Evolutionary conservation across 305 asterid genomes (phyloP), one percentile per base, ranked within the genome.

Genomic region (Fraxinus ornus): DNA sequence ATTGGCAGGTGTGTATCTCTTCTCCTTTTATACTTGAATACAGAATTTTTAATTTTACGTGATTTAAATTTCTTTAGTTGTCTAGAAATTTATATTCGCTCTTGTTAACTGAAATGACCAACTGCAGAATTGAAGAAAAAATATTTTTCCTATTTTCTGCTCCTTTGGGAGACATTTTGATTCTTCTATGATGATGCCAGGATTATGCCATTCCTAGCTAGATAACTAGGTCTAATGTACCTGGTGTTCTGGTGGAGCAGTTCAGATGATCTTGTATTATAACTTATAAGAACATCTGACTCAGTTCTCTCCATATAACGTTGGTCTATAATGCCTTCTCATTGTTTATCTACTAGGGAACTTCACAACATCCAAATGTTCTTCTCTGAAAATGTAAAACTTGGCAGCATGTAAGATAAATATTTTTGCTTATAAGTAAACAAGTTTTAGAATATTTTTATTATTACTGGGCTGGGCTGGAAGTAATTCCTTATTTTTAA

Each of bases 1-100:
- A 96, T 80, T 96, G 99, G 99, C 98, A 92, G 97, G 98, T 95
- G 76, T 75, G 87, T 80, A 64, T 77, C 55, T n/a, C 57, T 80
- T 66, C 35, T 28, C 22, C 21, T 66, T 66, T 64, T 1, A 24
- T 1, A 66, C 74, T 24, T 22, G 17, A 64, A 64, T 64, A 64
- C 3, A 2, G 7, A 66, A 24, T 12, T 66, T 66, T 28, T 66
- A 12, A 10, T 24, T 66, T 66, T 24, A 26, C 5, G n/a, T 9
- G 19, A 28, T 19, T 3, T 24, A 26, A 66, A 28, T 66, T 66
- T 12, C 36, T 66, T 66, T 24, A 66, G 74, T 28, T 26, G 5
- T 33, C 74, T 66, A 28, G 36, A 66, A 66, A 66, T 26, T 26
- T 28, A 47, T 12, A 17, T 15, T 66, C 19, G 0, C 4, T 1